A percentile compares a stretch with the other conserved stretches of the same genome.
Conservation (phyloP, 2,329 filamentous ascomycete species). For the Akanthomyces lecanii region DNA sequence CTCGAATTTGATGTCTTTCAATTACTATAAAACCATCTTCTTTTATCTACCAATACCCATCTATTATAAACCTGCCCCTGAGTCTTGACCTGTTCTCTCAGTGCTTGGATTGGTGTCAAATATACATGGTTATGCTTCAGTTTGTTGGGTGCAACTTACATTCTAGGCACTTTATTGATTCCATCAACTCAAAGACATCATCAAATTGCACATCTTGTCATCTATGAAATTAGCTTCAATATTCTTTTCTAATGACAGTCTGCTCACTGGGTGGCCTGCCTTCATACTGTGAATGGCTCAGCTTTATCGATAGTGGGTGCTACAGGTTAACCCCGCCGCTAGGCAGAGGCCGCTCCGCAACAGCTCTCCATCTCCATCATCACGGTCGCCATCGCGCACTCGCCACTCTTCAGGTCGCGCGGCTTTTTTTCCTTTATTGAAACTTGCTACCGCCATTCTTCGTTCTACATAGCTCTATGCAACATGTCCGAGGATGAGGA, state of each 20-base stretch:
- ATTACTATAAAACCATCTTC: neutral
- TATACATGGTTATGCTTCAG: too few relatives aligned
- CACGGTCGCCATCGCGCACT: neutral
- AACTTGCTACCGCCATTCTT: neutral
- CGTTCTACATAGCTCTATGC: neutral
- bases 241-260: too few relatives aligned
- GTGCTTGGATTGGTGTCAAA: too few relatives aligned
- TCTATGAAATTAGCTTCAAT: too few relatives aligned
- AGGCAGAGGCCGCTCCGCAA: neutral
- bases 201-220: too few relatives aligned
- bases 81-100: too few relatives aligned
- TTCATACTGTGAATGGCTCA: neutral
- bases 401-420: neutral
- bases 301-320: neutral
- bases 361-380: conserved; percentile 1
- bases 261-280: too few relatives aligned
- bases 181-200: too few relatives aligned
- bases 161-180: neutral
- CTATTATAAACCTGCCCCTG: too few relatives aligned
- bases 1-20: neutral
- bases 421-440: neutral
- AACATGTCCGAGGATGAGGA: conserved; percentile 50
- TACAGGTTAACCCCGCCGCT: conserved; percentile 4
- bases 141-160: neutral
- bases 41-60: neutral